Conservation (phyloP, 495 filamentous ascomycete species). For the Podospora australis region DNA sequence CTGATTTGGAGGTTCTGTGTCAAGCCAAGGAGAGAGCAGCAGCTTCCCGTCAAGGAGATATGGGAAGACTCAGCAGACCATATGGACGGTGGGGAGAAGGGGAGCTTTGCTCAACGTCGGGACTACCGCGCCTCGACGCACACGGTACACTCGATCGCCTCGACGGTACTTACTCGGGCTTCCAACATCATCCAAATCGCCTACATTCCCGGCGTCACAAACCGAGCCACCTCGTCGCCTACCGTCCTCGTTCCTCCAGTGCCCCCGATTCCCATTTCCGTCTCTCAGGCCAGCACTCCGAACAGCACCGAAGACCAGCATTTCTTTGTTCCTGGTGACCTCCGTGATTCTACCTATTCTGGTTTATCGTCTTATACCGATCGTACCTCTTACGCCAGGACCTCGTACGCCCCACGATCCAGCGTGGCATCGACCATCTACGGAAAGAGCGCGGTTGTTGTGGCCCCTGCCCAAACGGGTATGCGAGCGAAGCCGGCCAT, state of each 20-base stretch:
- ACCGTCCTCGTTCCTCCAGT: conserved; percentile 84
- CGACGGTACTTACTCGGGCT: conserved; percentile 88
- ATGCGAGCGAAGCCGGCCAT: conserved; percentile 81
- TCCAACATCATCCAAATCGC: conserved; percentile 99
- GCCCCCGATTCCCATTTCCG: conserved; percentile 75
- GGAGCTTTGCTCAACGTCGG: conserved; percentile 53
- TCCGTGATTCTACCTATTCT: conserved; percentile 82
- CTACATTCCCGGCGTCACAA: conserved; percentile 96
- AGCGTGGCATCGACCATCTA: conserved; percentile 91
- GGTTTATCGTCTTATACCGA: conserved; percentile 58
- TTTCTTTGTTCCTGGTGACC: conserved; percentile 88
- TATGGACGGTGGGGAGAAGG: conserved; percentile 49
- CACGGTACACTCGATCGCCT: conserved; percentile 85
- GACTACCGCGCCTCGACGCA: conserved; percentile 74
- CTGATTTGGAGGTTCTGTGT: conserved; percentile 83
- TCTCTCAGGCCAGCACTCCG: conserved; percentile 50
- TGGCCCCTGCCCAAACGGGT: conserved; percentile 72
- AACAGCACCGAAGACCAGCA: conserved; percentile 67
- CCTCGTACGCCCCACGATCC: conserved; percentile 61
- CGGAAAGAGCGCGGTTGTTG: conserved; percentile 75
- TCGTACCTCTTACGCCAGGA: conserved; percentile 58
- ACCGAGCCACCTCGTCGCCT: conserved; percentile 76
- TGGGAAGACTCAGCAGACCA: conserved; percentile 50
- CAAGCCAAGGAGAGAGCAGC: conserved; percentile 66
- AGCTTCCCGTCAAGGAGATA: conserved; percentile 46